Base-by-base conservation (phyloP, 768 basidiomycete genomes). In the Strobilomyces echinocephalus region DNA sequence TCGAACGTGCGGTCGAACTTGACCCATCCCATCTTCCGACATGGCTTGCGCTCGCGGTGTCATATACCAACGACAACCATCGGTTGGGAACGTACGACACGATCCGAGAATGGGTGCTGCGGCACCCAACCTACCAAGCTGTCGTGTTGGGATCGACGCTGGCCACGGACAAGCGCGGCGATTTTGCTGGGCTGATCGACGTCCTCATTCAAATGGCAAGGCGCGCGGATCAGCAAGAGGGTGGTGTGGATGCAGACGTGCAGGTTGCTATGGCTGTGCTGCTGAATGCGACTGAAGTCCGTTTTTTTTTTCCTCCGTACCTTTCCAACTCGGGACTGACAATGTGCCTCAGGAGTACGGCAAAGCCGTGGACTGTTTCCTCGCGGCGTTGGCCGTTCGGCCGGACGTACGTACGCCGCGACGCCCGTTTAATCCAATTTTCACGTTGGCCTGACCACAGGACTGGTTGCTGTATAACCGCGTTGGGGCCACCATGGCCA, bases 291-390 rank as follows among this genome's bases (percentile, higher is more conserved):
- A 91, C 85, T 53, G 95, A 97, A 77, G 92, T 91, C 56, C 24
- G 74, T 61, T 5, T 38, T 45, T 40, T 36, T 39, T 7, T 43
- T n/a, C n/a, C 30, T 30, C 9, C 30, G 30, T 1, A 16, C 18
- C 14, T 24, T 26, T 40, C 35, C 16, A 9, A 39, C 18, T 36
- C 6, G 15, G 39, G 11, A 20, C n/a, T 39, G 9, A 39, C 18
- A 20, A 39, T 39, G 39, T 39, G 14, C 31, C 26, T 55, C 33
- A 94, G 91, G 95, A 97, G 42, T 98, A 91, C 62, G 78, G 74
- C 20, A 95, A 93, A 68, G 93, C 95, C 0, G 84, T 87, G 55
- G 97, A 99, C 67, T 99, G 97, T 74, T 97, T 99, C 73, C 77
- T 77, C 45, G 79, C 95, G 0, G 97, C 97, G 1, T 72, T 98